phyloP scores from a whole-genome alignment of 345 rosid genomes.

The Salix brachista region DNA sequence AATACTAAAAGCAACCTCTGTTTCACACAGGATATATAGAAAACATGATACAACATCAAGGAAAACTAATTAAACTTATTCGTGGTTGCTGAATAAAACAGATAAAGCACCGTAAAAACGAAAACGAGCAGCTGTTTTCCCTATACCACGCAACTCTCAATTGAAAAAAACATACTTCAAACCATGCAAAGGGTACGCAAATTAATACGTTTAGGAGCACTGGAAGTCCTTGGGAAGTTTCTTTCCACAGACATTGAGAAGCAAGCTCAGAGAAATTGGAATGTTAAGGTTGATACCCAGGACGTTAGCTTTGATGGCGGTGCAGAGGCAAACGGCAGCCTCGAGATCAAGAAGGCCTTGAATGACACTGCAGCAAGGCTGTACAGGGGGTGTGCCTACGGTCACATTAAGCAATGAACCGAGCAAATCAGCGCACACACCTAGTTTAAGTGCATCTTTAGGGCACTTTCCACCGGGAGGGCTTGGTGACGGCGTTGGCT shows the following conservation, averaged over 20 bases:
- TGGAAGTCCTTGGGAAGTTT: slow-evolving; percentile 41
- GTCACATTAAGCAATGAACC: slow-evolving; percentile 44
- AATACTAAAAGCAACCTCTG: neutral
- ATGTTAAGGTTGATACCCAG: slow-evolving; percentile 50
- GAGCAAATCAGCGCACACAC: slow-evolving; percentile 49
- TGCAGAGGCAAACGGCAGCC: slow-evolving; percentile 57
- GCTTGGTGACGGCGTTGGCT: slow-evolving; percentile 14
- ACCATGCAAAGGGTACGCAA: neutral
- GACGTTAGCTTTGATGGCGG: slow-evolving; percentile 46
- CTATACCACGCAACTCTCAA: neutral
- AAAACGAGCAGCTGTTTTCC: neutral
- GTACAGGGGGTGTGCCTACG: slow-evolving; percentile 43
- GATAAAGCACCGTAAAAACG: neutral
- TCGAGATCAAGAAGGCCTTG: slow-evolving; percentile 49
- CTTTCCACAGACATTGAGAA: slow-evolving; percentile 45
- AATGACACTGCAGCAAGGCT: slow-evolving; percentile 49
- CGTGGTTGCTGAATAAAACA: neutral
- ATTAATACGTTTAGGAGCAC: slow-evolving; percentile 17
- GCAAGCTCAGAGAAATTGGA: slow-evolving; percentile 47
- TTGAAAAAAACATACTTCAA: neutral
- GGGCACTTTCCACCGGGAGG: slow-evolving; percentile 39
- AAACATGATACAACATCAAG: neutral
- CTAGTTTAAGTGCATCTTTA: slow-evolving; percentile 46
- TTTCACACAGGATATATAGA: neutral
- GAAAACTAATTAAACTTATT: neutral